Conservation (phyloP, 441 rosid species). For the Melastoma candidum region DNA sequence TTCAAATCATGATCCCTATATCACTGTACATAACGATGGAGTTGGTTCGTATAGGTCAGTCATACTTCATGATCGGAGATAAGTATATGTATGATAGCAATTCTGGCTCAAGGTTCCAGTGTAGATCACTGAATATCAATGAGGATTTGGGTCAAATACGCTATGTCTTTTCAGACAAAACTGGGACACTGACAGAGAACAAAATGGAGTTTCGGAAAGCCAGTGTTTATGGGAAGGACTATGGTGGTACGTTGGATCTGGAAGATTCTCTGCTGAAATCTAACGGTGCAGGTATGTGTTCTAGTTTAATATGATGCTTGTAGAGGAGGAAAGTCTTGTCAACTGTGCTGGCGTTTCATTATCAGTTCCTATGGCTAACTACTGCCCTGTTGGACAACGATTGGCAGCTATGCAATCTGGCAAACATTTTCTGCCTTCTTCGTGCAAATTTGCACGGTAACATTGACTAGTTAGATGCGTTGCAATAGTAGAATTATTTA, state of each 20-base stretch:
- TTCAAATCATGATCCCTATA: constrained; percentile 84
- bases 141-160: constrained; percentile 83
- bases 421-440: too few relatives aligned
- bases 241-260: constrained; percentile 24
- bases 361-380: not conserved
- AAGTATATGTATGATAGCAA: constrained; percentile 45
- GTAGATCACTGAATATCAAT: constrained; percentile 71
- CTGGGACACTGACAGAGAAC: constrained; percentile 72
- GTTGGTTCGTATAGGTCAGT: constrained; percentile 72
- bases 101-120: constrained; percentile 68
- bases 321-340: not conserved
- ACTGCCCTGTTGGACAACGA: too few relatives aligned
- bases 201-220: constrained; percentile 70
- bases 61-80: constrained; percentile 74
- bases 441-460: too few relatives aligned
- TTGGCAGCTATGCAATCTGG: too few relatives aligned
- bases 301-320: too few relatives aligned
- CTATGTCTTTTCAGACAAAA: constrained; percentile 70
- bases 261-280: constrained; percentile 20
- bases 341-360: constrained; percentile 4
- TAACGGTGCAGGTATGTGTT: constrained; percentile 31
- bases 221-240: constrained; percentile 46
- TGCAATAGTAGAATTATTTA: too few relatives aligned
- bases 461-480: too few relatives aligned
- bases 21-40: constrained; percentile 83